Base-by-base conservation (phyloP, 2,329 filamentous ascomycete genomes). In the Bertia moriformis region DNA sequence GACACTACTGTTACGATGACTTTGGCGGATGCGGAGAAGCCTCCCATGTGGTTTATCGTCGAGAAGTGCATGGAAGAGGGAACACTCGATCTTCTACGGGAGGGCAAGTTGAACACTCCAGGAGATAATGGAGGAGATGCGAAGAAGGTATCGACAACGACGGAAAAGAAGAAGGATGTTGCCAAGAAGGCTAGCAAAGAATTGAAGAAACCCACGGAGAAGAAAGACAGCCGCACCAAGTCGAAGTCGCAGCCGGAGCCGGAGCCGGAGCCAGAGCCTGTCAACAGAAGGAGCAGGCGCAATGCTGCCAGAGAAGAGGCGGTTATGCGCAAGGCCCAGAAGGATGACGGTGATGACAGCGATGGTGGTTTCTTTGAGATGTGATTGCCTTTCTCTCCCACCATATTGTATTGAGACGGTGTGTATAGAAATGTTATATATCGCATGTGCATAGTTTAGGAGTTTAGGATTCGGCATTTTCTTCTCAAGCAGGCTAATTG, bases 11-110 rank as follows among this genome's bases (percentile, higher is more conserved):
- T n/a, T n/a, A n/a, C n/a, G n/a, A n/a, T n/a, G n/a, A n/a, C n/a
- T n/a, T n/a, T n/a, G n/a, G n/a, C n/a, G n/a, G n/a, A n/a, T n/a
- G 36, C 40, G 18, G 45, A 50, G 37, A 63, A 57, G 44, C 60
- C 60, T 3, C 51, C 60, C 1, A 52, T 66, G 45, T 66, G 63
- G 63, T 48, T 54, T 39, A 45, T 57, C 4, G 56, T 67, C n/a
- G 58, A 62, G 45, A 56, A 57, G 40, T 58, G 56, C 39, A 65
- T 62, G 58, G 46, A 51, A 38, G 54, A 65, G 4, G 57, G 55
- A 19, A 35, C 32, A 18, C 15, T 35, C 7, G 32, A 35, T 35
- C 10, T 12, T 35, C 32, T 35, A 7, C 10, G 32, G 12, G 32
- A 35, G 17, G 32, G 32, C 7, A 35, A 17, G 17, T 12, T 35